phyloP scores from a whole-genome alignment of 495 filamentous ascomycete genomes.

The Penicillium flavigenum region DNA sequence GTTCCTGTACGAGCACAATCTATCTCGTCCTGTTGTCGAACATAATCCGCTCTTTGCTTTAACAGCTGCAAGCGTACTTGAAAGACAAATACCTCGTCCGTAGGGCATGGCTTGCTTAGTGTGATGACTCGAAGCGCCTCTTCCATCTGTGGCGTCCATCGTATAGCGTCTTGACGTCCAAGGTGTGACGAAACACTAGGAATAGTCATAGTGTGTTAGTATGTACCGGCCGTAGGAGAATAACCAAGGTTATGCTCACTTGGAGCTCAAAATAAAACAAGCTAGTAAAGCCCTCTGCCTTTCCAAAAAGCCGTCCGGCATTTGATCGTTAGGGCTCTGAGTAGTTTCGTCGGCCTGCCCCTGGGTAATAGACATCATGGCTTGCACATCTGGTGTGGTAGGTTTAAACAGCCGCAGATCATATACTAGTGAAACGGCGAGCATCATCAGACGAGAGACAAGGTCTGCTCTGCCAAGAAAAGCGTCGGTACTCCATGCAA shows the following conservation, averaged over 20 bases:
- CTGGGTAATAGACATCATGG: conserved; percentile 29
- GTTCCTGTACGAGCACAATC: conserved; percentile 12
- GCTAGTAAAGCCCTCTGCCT: conserved; percentile 28
- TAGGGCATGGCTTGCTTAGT: conserved; percentile 17
- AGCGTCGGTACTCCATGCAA: conserved; percentile 36
- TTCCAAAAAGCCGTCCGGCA: conserved; percentile 24
- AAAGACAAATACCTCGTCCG: conserved; percentile 26
- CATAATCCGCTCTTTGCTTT: conserved; percentile 24
- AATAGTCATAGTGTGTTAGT: conserved; percentile 13
- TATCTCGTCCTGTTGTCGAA: conserved; percentile 29
- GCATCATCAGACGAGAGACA: conserved; percentile 32
- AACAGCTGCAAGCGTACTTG: conserved; percentile 32
- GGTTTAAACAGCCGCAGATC: conserved; percentile 30
- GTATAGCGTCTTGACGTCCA: conserved; percentile 27
- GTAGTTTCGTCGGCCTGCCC: conserved; percentile 19
- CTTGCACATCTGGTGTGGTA: conserved; percentile 22
- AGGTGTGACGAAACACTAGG: conserved; percentile 32
- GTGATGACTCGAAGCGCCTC: conserved; percentile 25
- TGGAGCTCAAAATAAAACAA: conserved; percentile 35
- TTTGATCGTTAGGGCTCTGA: conserved; percentile 9
- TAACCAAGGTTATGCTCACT: conserved; percentile 17
- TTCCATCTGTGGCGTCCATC: conserved; percentile 35
- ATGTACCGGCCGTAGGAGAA: not conserved
- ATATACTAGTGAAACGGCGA: conserved; percentile 30
- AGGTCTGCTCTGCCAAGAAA: conserved; percentile 32